phyloP scores from a whole-genome alignment of 495 filamentous ascomycete genomes.

The Tuber umbilicatum region DNA sequence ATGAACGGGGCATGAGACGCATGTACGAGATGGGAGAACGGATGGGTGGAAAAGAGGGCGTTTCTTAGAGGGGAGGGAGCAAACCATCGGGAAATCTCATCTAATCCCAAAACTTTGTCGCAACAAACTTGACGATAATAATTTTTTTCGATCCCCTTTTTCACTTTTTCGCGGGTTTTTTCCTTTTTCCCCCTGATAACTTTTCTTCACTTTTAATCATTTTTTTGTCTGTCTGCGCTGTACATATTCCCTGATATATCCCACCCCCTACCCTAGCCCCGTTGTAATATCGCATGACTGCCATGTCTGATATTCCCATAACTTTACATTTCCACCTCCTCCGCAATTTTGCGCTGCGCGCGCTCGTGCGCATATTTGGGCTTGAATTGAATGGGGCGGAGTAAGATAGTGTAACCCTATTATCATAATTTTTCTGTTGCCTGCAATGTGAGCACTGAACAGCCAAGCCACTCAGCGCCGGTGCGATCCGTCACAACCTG shows the following conservation, averaged over 20 bases:
- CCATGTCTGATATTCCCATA: neutral
- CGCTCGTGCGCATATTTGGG: neutral
- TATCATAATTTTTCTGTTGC: neutral
- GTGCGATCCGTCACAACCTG: neutral
- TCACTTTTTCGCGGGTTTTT: neutral
- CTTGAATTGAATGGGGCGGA: neutral
- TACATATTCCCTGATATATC: neutral
- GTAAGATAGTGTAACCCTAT: neutral
- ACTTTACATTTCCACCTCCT: neutral
- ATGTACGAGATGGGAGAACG: neutral
- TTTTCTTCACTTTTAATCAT: neutral
- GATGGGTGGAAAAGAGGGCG: neutral
- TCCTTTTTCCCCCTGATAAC: neutral
- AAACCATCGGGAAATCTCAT: neutral
- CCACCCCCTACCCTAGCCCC: neutral
- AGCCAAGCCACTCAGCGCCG: neutral
- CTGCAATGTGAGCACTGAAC: neutral
- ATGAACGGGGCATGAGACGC: neutral
- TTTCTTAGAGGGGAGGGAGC: neutral
- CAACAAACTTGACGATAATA: neutral
- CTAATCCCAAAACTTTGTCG: neutral
- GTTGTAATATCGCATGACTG: neutral
- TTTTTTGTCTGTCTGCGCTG: neutral
- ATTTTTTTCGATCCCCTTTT: neutral
- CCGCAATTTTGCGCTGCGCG: neutral